Percentiles rank a stretch among this genome's conserved stretches.
Conservation (phyloP, 1,284 basidiomycete species). For the Microstroma glucosiphilum region DNA sequence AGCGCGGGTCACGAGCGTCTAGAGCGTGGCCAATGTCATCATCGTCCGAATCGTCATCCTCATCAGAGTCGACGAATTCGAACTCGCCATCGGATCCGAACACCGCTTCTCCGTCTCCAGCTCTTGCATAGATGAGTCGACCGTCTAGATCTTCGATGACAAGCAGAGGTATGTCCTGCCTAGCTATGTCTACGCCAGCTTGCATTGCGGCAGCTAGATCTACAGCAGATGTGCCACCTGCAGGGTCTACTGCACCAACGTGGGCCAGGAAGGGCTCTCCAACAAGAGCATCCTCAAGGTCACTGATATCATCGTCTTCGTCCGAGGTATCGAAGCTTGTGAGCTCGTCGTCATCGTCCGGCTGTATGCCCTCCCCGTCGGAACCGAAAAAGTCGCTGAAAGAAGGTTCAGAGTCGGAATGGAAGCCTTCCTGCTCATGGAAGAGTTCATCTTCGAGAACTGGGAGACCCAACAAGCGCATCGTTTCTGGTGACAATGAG, state of each 20-base stretch:
- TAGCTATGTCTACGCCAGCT: neutral
- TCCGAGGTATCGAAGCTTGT: constrained; percentile 26
- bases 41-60: constrained; percentile 28
- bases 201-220: constrained; percentile 6
- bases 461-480: constrained; percentile 33
- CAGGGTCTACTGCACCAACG: constrained; percentile 18
- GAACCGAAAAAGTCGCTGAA: constrained; percentile 49
- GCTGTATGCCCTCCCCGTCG: constrained; percentile 9
- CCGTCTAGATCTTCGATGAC: constrained; percentile 50
- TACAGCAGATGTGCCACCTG: neutral
- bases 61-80: constrained; percentile 47
- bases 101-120: constrained; percentile 49
- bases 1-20: constrained; percentile 8
- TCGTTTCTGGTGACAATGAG: constrained; percentile 34
- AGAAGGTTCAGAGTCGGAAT: constrained; percentile 45
- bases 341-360: constrained; percentile 23
- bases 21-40: constrained; percentile 7
- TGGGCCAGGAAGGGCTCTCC: constrained; percentile 42
- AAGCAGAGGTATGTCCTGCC: constrained; percentile 41
- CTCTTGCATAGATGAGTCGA: constrained; percentile 47
- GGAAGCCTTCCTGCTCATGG: constrained; percentile 44
- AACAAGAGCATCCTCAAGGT: constrained; percentile 33
- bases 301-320: constrained; percentile 39
- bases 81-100: constrained; percentile 51
- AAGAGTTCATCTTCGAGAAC: constrained; percentile 42